Evolutionary conservation across 2,329 filamentous ascomycete genomes (phyloP), one percentile per base, ranked within the genome.

Genomic region (Neonectria ditissima): DNA sequence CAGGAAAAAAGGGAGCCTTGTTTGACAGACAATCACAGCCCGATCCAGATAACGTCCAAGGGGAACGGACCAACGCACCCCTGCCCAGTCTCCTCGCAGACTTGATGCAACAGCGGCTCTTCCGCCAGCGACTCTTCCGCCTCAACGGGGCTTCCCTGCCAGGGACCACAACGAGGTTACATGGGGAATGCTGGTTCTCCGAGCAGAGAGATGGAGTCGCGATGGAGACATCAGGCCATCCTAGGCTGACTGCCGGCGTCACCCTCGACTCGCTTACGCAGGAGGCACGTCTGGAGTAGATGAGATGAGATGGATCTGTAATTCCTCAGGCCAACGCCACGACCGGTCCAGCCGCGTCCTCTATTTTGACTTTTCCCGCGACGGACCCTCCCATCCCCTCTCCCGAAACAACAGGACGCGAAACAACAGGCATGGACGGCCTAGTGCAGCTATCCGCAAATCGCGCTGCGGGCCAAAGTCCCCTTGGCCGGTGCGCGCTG

Each of bases 251-350:
- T 30, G 37, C 48, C 47, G 47, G 43, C 32, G 20, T n/a, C 8
- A 24, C 48, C 48, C 30, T 30, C 48, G 20, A 53, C 47, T 50
- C 56, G 56, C 39, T 52, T 50, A 28, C n/a, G 45, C 22, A 24
- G 24, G 44, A 57, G 28, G 16, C 39, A 57, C 18, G 50, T 7
- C 9, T 44, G 11, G 16, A 28, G 13, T 34, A 14, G 32, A 34
- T 34, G 32, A 34, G 13, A 32, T 4, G n/a, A n/a, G n/a, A n/a
- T n/a, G n/a, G n/a, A n/a, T n/a, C n/a, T n/a, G n/a, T n/a, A n/a
- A n/a, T n/a, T n/a, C 24, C 4, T 6, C 24, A 26, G 4, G 24
- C 24, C 24, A 18, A 30, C 45, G 26, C 45, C 45, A 48, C 45
- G 16, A 48, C 7, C 3, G 2, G 16, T 9, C 16, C n/a, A 28